phyloP scores from a whole-genome alignment of 164 flowering plant genomes.

The Magnolia changhungtana region DNA sequence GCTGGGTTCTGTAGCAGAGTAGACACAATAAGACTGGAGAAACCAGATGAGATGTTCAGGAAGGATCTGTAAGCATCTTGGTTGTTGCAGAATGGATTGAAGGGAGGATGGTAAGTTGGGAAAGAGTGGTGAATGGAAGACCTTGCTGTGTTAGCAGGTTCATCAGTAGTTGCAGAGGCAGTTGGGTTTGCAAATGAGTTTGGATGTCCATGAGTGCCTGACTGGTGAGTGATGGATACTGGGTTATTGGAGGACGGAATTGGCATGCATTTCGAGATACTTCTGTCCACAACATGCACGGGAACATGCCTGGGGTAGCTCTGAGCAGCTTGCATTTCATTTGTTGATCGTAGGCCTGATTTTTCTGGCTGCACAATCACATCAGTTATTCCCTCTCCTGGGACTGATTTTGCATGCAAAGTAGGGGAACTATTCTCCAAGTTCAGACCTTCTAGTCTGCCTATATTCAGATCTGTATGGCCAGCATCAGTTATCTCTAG shows the following conservation, averaged over 20 bases:
- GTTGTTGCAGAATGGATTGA: constrained; percentile 32
- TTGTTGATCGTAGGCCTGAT: constrained; percentile 14
- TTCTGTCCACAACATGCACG: constrained; percentile 60
- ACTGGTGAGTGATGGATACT: constrained; percentile 36
- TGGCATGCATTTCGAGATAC: constrained; percentile 28
- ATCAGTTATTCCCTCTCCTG: constrained; percentile 22
- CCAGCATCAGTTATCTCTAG: constrained; percentile 23
- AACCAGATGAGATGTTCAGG: constrained; percentile 52
- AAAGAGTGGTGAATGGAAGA: constrained; percentile 42
- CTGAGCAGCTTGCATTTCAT: constrained; percentile 40
- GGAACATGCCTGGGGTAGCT: constrained; percentile 66
- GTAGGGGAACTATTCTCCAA: constrained; percentile 15
- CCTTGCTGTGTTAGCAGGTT: constrained; percentile 33
- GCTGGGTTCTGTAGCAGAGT: constrained; percentile 77
- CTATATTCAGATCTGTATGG: constrained; percentile 27
- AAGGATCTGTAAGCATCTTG: constrained; percentile 50
- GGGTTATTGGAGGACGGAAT: constrained; percentile 28
- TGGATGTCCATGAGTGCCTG: constrained; percentile 29
- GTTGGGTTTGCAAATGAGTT: constrained; percentile 31
- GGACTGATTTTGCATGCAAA: constrained; percentile 24
- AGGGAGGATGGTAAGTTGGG: constrained; percentile 47
- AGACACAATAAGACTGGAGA: constrained; percentile 61
- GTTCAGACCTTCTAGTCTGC: constrained; percentile 21
- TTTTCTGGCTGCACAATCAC: constrained; percentile 16
- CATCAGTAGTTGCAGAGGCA: constrained; percentile 40